Evolutionary conservation across 1,284 basidiomycete genomes (phyloP), one percentile per base, ranked within the genome.

Genomic region (Rhodotorula sp.): DNA sequence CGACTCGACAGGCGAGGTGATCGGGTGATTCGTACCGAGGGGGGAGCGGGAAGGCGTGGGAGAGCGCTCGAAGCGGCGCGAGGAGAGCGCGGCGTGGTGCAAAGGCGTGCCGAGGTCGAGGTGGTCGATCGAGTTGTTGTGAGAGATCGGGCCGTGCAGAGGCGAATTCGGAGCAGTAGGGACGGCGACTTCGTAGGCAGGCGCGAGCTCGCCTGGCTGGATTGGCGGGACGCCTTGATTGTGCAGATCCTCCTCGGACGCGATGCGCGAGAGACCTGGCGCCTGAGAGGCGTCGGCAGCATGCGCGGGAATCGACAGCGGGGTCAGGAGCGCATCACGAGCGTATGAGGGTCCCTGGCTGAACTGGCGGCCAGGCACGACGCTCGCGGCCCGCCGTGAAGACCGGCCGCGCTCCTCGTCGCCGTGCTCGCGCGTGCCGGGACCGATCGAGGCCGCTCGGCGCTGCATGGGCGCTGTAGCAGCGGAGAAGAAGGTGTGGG

Each of bases 361-460:
- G n/a, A 67, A 21, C 10, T 75, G 68, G 19, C 75, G 59, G 8
- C 68, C 64, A 2, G 75, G 72, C 27, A 62, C 64, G 27, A 78
- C 62, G 46, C 71, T 75, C 23, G 73, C 69, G 0, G 75, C 65
- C 12, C 74, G 57, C 10, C 74, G 61, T 12, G 70, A 5, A 2
- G 52, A 61, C 42, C 69, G 44, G 8, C 71, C 73, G 5, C 73
- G 61, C 8, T 55, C 25, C 42, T 73, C 71, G 45, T 64, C 64
- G 25, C 67, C 60, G 34, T 63, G 58, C 34, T 68, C 57, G 27
- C 70, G 76, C 4, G 87, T 80, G 0, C 91, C 90, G 0, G 92
- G 93, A 0, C 91, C 93, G 53, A 96, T 85, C 0, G 94, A 97
- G 7, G 87, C 84, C 7, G 90, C 87, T 12, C 92, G 86, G 14